These are phyloP conservation scores for Zygotorulaspora chibaensis DNA, from an alignment of 805 yeast genomes.

Conservation along the genomic window DNA sequence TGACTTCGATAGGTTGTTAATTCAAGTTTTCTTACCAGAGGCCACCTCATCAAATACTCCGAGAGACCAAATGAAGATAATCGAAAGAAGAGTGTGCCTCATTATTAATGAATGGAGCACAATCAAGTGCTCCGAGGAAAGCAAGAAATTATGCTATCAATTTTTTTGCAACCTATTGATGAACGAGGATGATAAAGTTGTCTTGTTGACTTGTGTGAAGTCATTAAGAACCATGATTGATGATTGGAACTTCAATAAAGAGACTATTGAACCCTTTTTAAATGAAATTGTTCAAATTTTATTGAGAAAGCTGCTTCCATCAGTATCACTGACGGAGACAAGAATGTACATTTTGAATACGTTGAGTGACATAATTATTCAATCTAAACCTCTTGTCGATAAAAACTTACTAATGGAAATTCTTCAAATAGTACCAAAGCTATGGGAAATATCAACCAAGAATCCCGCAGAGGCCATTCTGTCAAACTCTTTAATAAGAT, in stretches of 20 bases:
- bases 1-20: slow-evolving; percentile 62
- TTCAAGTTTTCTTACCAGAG: slow-evolving; percentile 63
- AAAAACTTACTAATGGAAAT: slow-evolving; percentile 48
- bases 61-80: slow-evolving; percentile 51
- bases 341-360: slow-evolving; percentile 70
- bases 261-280: slow-evolving; percentile 61
- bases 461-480: slow-evolving; percentile 38
- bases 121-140: slow-evolving; percentile 56
- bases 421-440: slow-evolving; percentile 56
- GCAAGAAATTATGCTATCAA: slow-evolving; percentile 54
- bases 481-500: slow-evolving; percentile 49
- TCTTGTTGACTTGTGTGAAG: slow-evolving; percentile 66
- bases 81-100: slow-evolving; percentile 72
- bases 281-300: slow-evolving; percentile 47
- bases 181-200: slow-evolving; percentile 68
- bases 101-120: slow-evolving; percentile 79
- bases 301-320: slow-evolving; percentile 44
- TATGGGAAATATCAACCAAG: slow-evolving; percentile 62
- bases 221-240: slow-evolving; percentile 66
- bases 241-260: slow-evolving; percentile 81
- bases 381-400: slow-evolving; percentile 61
- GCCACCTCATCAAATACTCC: slow-evolving; percentile 36
- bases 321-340: slow-evolving; percentile 62
- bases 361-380: slow-evolving; percentile 55
- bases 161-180: slow-evolving; percentile 51